Evolutionary conservation across 2,329 filamentous ascomycete species (phyloP).

Genomic region (Niveomyces coronatus): DNA sequence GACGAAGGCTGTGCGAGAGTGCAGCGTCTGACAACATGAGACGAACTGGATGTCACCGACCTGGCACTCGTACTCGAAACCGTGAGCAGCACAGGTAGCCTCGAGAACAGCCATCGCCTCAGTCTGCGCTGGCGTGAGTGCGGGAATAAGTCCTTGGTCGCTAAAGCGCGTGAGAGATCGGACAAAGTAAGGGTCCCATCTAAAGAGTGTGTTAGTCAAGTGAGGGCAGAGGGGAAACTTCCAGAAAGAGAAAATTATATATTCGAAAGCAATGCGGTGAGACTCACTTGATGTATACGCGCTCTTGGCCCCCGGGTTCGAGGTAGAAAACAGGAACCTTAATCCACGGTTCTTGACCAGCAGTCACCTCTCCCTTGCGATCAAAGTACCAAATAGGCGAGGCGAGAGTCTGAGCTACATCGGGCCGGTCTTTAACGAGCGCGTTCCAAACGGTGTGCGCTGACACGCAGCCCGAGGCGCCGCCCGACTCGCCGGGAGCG

Average conservation of each 20-base stretch:
- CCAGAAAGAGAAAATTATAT: no score
- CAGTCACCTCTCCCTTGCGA: slow-evolving; percentile 72
- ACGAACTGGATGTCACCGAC: slow-evolving; percentile 73
- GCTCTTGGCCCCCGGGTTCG: slow-evolving; percentile 44
- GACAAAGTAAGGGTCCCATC: slow-evolving; percentile 88
- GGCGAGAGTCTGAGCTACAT: slow-evolving; percentile 65
- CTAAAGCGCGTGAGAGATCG: slow-evolving; percentile 66
- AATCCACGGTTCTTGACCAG: slow-evolving; percentile 66
- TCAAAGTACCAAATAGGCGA: slow-evolving; percentile 86
- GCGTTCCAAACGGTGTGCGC: slow-evolving; percentile 74
- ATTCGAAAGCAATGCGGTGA: no score
- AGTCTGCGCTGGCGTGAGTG: slow-evolving; percentile 57
- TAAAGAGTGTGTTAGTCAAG: slow-evolving; percentile 41
- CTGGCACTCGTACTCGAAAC: slow-evolving; percentile 28
- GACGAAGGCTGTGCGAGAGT: slow-evolving; percentile 14
- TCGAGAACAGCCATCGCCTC: slow-evolving; percentile 53
- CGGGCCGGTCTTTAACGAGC: slow-evolving; percentile 64
- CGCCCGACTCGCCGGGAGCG: slow-evolving; percentile 66
- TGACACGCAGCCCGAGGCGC: slow-evolving; percentile 71
- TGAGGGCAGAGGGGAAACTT: not conserved
- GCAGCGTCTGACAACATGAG: slow-evolving; percentile 10
- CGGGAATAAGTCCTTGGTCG: slow-evolving; percentile 60
- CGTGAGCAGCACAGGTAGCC: slow-evolving; percentile 51
- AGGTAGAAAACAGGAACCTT: slow-evolving; percentile 64
- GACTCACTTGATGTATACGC: slow-evolving; percentile 50